Conservation (phyloP, 306 rosid species). For the Ammopiptanthus mongolicus region DNA sequence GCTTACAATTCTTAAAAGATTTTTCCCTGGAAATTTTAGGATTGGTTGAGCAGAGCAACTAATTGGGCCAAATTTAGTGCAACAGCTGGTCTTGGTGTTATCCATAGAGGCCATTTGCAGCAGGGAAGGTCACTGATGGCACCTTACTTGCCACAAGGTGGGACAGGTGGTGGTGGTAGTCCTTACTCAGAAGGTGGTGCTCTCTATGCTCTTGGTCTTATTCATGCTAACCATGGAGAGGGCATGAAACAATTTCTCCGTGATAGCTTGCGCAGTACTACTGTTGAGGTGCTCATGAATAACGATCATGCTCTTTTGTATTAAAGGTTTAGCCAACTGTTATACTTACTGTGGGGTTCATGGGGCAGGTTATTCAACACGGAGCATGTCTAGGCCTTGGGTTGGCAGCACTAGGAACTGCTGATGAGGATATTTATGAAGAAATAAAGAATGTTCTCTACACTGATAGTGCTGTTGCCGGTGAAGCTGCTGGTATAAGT, state of each 20-base stretch:
- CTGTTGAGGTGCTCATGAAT: constrained; percentile 71
- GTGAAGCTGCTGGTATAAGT: constrained; percentile 96
- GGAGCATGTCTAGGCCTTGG: constrained; percentile 99
- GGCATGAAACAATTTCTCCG: constrained; percentile 97
- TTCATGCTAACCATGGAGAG: constrained; percentile 98
- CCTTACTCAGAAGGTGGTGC: constrained; percentile 98
- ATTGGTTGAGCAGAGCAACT: constrained; percentile 97
- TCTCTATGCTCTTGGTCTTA: constrained; percentile 95
- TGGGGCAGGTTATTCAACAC: constrained; percentile 83
- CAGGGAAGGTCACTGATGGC: constrained; percentile 97
- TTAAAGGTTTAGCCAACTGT: neutral
- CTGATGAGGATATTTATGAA: constrained; percentile 86
- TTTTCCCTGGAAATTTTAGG: constrained; percentile 42
- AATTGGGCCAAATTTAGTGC: constrained; percentile 99
- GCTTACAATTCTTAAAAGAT: constrained; percentile 1
- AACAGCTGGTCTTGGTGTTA: constrained; percentile 96
- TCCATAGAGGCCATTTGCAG: constrained; percentile 95
- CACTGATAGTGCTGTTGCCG: constrained; percentile 96
- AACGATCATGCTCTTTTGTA: neutral
- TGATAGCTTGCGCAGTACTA: constrained; percentile 78
- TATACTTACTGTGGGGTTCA: constrained; percentile 12
- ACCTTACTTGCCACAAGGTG: constrained; percentile 95
- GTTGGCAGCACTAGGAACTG: constrained; percentile 89
- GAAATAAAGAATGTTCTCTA: constrained; percentile 80
- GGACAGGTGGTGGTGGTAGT: constrained; percentile 90